phyloP scores from a whole-genome alignment of 176 grass and related monocot species.

The Phoenix dactylifera region DNA sequence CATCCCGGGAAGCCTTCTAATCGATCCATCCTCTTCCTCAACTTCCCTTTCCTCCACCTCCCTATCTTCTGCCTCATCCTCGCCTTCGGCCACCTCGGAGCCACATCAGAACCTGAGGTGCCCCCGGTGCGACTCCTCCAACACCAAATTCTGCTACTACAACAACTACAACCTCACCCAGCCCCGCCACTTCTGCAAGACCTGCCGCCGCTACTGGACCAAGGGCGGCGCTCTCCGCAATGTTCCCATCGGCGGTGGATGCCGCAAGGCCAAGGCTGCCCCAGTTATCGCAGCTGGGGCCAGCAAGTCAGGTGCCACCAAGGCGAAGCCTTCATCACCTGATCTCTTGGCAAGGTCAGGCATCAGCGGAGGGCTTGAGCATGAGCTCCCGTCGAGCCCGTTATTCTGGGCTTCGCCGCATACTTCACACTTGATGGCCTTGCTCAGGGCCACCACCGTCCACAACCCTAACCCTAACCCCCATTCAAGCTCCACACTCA shows the following conservation, averaged over 20 bases:
- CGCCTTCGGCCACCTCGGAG: conserved; percentile 28
- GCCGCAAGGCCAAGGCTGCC: conserved; percentile 50
- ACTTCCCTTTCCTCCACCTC: conserved; percentile 31
- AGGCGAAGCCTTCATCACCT: neutral
- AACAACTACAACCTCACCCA: conserved; percentile 77
- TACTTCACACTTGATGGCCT: conserved; percentile 11
- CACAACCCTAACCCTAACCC: neutral
- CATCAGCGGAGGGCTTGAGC: neutral
- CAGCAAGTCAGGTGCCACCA: neutral
- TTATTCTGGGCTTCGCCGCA: conserved; percentile 10
- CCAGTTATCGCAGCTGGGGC: neutral
- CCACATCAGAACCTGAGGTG: conserved; percentile 29
- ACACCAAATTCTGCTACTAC: conserved; percentile 93
- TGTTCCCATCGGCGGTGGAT: conserved; percentile 62
- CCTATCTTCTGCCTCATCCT: conserved; percentile 15
- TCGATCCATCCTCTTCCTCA: conserved; percentile 22
- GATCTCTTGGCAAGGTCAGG: neutral
- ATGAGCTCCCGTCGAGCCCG: conserved; percentile 3
- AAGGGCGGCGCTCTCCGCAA: conserved; percentile 78
- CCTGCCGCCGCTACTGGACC: conserved; percentile 81
- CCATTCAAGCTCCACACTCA: neutral
- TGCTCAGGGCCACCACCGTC: neutral
- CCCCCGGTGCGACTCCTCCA: conserved; percentile 62
- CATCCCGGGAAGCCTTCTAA: neutral
- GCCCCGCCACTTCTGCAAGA: conserved; percentile 85